Base-by-base conservation (phyloP, 495 filamentous ascomycete genomes). In the Hypoxylon crocopeplum region DNA sequence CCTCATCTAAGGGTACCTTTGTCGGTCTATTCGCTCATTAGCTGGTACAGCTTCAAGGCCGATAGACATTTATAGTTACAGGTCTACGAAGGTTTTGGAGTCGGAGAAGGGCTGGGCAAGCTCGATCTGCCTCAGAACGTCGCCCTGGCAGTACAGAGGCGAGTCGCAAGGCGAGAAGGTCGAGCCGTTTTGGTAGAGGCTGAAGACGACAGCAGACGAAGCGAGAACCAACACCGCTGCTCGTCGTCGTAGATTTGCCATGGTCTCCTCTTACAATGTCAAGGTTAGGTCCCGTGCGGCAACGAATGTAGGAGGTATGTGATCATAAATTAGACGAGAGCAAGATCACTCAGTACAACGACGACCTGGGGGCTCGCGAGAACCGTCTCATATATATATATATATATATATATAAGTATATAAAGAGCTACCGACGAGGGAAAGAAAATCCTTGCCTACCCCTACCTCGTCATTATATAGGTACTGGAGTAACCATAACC, bases 41-140 rank as follows among this genome's bases (percentile, higher is more conserved):
- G 56, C 49, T 13, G 16, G 38, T 19, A 12, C 12, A 13, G 34
- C 36, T 2, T 25, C 2, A 21, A 27, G 11, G 0, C 1, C 2
- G 5, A 30, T 15, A 3, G 21, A 32, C 10, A 17, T 37, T n/a
- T 2, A 41, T 8, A 69, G 67, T 72, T 73, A 80, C 78, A 81
- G 70, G 64, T 81, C 78, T 39, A 81, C 78, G 42, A 79, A 81
- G 19, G 76, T 80, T 69, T 81, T 81, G 40, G 76, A 79, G 66
- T 81, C 78, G 11, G 69, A 60, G 52, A 81, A 81, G 17, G 78
- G 78, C 7, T 49, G 68, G 5, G 78, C 78, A 7, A 80, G 69
- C 66, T 81, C 72, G 48, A 81, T 73, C 19, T 75, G 72, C 41
- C 74, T 72, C 13, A 81, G 66, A 29, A 81, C 64, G 4, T 80